Base-by-base conservation (phyloP, 2,329 filamentous ascomycete genomes). In the Trichoderma guizhouense region DNA sequence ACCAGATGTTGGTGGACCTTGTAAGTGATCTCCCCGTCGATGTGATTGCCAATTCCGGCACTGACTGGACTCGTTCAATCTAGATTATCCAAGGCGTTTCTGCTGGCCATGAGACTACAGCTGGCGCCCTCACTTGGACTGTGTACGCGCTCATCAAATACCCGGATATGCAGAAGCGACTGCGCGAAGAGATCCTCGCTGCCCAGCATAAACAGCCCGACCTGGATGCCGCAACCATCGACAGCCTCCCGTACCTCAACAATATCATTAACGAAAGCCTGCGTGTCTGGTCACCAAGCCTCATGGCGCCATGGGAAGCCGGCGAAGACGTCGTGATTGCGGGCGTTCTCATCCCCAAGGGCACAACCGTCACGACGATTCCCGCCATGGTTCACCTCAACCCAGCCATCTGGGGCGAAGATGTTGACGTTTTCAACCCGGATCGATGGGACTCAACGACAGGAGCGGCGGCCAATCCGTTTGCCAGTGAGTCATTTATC, bases 231-330 rank as follows among this genome's bases (percentile, higher is more conserved):
- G 62, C 70, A 21, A 32, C 63, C 26, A 73, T 81, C 14, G 79
- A 80, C 8, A 78, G 79, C 9, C 78, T 83, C 11, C 80, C 80
- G 0, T 79, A 81, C 15, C 74, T 84, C 32, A 79, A 82, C 73
- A 83, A 84, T 70, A 81, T 86, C 63, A 78, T 82, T 73, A 83
- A 77, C 39, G 85, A 86, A 75, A 78, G 83, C 5, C 73, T 86
- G 43, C 81, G 85, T 3, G 77, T 84, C 55, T 83, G 82, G 72
- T 79, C 82, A 5, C 83, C 84, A 2, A 75, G 12, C 3, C 78
- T 77, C 72, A 73, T 79, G 57, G 76, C 77, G 3, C 79, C 82
- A 2, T 79, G 81, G 39, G 77, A 83, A 72, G 76, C 82, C 1
- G 74, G 72, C 12, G 34, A 76, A 5, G 81, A 83, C 39, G 72